phyloP scores from a whole-genome alignment of 2,329 filamentous ascomycete species.

The Alternaria arbusti region DNA sequence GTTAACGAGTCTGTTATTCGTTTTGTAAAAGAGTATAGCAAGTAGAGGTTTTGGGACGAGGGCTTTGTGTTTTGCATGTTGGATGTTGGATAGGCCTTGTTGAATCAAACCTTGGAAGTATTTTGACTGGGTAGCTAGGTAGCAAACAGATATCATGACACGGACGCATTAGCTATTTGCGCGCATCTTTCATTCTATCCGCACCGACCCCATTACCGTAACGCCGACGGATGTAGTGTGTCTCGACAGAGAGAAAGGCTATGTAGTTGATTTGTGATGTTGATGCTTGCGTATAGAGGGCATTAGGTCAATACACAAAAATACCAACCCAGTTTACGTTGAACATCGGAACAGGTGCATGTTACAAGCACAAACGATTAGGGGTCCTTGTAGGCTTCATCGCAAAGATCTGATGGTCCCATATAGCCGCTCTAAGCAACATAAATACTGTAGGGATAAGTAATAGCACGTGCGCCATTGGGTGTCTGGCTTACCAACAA shows the following conservation, averaged over 20 bases:
- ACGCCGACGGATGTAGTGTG: background rate
- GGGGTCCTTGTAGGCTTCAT: background rate
- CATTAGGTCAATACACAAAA: background rate
- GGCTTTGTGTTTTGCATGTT: background rate
- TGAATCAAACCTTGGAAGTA: background rate
- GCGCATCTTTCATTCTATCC: background rate
- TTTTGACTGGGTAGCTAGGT: background rate
- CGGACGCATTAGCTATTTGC: background rate
- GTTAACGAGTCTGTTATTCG: conserved; percentile 45
- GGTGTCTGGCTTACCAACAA: background rate
- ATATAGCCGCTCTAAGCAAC: background rate
- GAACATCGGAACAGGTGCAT: background rate
- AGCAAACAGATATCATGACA: background rate
- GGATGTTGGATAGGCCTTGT: background rate
- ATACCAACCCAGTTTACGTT: background rate
- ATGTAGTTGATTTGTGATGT: background rate
- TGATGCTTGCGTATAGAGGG: background rate
- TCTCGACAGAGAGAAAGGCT: background rate
- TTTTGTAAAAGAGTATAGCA: conserved; percentile 38
- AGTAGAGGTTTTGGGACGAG: background rate
- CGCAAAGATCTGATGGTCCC: background rate
- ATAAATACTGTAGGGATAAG: background rate
- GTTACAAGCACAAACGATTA: background rate
- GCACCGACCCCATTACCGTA: background rate
- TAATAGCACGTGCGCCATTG: background rate